Conservation (phyloP, 164 flowering plant species). For the Annona cherimola region DNA sequence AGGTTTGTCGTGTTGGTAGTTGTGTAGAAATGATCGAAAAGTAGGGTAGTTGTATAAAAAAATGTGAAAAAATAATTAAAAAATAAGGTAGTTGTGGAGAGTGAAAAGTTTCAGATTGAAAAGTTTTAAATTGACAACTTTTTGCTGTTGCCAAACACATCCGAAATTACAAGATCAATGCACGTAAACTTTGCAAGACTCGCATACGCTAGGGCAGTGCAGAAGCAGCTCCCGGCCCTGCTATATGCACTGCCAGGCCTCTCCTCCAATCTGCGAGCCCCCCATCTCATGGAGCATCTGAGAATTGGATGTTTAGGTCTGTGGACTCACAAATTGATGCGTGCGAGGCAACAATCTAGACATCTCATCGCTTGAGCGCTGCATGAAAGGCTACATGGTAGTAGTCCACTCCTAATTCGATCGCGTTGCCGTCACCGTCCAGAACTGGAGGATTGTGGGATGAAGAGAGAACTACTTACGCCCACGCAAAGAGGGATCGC, state of each 20-base stretch:
- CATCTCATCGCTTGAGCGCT: not conserved
- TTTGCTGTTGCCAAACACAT: too few species aligned
- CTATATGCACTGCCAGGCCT: not conserved
- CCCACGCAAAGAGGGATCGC: too few species aligned
- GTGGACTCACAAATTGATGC: not conserved
- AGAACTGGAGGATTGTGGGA: not conserved
- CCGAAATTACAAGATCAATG: not conserved
- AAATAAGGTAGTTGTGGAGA: too few species aligned
- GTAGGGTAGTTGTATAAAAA: too few species aligned
- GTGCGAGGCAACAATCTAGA: not conserved
- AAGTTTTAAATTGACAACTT: too few species aligned
- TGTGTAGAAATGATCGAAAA: too few species aligned
- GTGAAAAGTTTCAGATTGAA: too few species aligned
- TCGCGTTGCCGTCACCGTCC: not conserved
- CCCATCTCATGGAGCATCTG: not conserved
- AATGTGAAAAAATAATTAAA: too few species aligned
- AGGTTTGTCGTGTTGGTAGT: too few species aligned
- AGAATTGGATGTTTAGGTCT: not conserved
- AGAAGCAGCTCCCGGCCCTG: not conserved
- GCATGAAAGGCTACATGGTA: not conserved
- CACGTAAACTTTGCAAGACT: not conserved
- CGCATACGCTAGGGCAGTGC: not conserved
- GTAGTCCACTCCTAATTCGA: slow-evolving; percentile 1
- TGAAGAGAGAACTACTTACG: too few species aligned
- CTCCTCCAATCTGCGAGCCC: not conserved